Evolutionary conservation across 805 yeast genomes (phyloP).

Genomic region (Cyberlindnera maclurae): DNA sequence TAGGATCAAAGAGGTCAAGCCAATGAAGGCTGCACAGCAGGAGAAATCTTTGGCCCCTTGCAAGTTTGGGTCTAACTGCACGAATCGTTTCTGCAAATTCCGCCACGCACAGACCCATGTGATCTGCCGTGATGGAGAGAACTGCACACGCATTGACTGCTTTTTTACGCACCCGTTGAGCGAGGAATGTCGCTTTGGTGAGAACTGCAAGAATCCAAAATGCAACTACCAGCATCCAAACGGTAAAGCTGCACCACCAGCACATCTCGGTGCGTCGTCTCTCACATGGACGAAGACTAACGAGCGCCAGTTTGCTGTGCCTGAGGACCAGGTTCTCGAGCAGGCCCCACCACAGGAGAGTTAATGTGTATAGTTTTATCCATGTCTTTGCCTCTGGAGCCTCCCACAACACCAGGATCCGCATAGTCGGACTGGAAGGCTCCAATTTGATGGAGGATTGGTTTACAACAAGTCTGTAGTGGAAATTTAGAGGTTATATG

Average conservation of each 20-base stretch:
- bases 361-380: neutral
- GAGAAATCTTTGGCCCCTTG: constrained; percentile 72
- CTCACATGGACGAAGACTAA: constrained; percentile 35
- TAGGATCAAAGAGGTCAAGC: constrained; percentile 31
- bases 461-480: neutral
- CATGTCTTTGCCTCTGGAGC: neutral
- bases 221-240: constrained; percentile 80
- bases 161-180: constrained; percentile 73
- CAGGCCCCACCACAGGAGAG: constrained; percentile 47
- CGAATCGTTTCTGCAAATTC: constrained; percentile 69
- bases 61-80: constrained; percentile 70
- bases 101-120: constrained; percentile 75
- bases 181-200: constrained; percentile 76
- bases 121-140: constrained; percentile 75
- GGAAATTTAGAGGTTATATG: too few species aligned
- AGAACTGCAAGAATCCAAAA: constrained; percentile 59
- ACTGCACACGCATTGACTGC: constrained; percentile 77
- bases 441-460: neutral
- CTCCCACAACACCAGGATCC: neutral
- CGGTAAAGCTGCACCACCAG: constrained; percentile 42
- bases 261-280: constrained; percentile 8
- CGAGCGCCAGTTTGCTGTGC: constrained; percentile 69
- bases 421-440: neutral
- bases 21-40: constrained; percentile 17
- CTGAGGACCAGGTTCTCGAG: constrained; percentile 67